These are phyloP conservation scores for Vitellaria paradoxa DNA, from an alignment of 179 eudicot species.

Conservation along the genomic window DNA sequence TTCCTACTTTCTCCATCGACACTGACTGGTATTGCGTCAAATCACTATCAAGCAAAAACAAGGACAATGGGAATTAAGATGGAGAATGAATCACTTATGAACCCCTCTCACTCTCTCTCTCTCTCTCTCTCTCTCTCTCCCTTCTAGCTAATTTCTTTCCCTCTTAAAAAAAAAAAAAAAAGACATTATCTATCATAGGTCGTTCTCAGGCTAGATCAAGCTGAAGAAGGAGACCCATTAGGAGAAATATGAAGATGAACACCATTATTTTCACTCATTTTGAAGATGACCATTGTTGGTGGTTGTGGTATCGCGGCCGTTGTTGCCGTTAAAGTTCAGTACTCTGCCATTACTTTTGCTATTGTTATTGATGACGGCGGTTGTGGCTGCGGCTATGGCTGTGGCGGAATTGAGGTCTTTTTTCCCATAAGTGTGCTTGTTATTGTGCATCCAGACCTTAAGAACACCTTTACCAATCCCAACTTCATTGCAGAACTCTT, in stretches of 20 bases:
- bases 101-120: background rate
- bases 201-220: slow-evolving; percentile 8
- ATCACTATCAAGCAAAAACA: background rate
- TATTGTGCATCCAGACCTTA: slow-evolving; percentile 57
- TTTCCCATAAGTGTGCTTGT: slow-evolving; percentile 30
- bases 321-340: background rate
- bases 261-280: slow-evolving; percentile 7
- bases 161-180: too few relatives aligned
- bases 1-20: background rate
- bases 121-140: background rate
- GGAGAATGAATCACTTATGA: background rate
- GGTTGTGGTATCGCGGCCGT: background rate
- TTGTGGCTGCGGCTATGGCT: too few relatives aligned
- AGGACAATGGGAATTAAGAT: background rate
- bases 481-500: slow-evolving; percentile 33
- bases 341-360: background rate
- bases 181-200: background rate
- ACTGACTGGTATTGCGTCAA: background rate
- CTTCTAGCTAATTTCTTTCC: too few relatives aligned
- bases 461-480: slow-evolving; percentile 37
- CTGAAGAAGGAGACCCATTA: slow-evolving; percentile 34
- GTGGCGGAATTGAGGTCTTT: slow-evolving; percentile 8
- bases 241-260: slow-evolving; percentile 13
- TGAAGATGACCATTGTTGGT: slow-evolving; percentile 10
- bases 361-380: background rate